Percentiles rank a stretch among this genome's conserved stretches.
These are phyloP conservation scores for Viola odorata DNA, from an alignment of 345 rosid species.

Conservation along the genomic window DNA sequence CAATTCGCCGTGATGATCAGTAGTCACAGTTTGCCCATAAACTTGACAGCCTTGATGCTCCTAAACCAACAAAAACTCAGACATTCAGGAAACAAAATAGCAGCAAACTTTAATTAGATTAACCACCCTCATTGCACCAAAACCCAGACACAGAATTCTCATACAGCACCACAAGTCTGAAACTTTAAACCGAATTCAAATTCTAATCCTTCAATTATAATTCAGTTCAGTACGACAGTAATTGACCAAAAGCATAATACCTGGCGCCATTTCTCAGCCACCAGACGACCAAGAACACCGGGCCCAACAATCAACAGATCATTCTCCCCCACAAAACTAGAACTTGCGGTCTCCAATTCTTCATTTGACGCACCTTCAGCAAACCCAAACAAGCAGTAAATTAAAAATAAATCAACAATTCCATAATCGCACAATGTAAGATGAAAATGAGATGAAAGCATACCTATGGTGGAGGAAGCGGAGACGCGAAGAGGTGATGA, in stretches of 20 bases:
- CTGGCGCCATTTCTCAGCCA: slow-evolving; percentile 80
- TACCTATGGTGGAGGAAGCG: slow-evolving; percentile 51
- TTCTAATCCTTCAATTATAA: not conserved
- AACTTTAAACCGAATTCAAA: not conserved
- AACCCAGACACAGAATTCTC: not conserved
- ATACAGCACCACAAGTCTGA: not conserved
- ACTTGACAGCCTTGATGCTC: slow-evolving; percentile 71
- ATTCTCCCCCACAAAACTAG: slow-evolving; percentile 45
- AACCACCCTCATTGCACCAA: not conserved
- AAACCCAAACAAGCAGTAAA: not conserved
- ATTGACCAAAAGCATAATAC: slow-evolving; percentile 17
- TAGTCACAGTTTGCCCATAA: slow-evolving; percentile 71
- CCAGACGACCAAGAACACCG: slow-evolving; percentile 94
- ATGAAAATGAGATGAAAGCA: not conserved
- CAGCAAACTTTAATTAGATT: not conserved
- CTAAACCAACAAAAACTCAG: slow-evolving; percentile 35
- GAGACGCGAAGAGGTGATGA: slow-evolving; percentile 34
- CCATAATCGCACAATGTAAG: not conserved
- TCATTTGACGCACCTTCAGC: slow-evolving; percentile 15
- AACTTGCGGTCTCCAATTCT: slow-evolving; percentile 39
- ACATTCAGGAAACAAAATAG: not conserved
- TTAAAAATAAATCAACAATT: not conserved
- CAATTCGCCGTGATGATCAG: slow-evolving; percentile 77
- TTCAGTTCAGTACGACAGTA: no score
- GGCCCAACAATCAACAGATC: slow-evolving; percentile 92